A percentile compares a stretch with the other conserved stretches of the same genome.
These are phyloP conservation scores for Wickerhamomyces alni DNA, from an alignment of 805 yeast species.

Conservation along the genomic window DNA sequence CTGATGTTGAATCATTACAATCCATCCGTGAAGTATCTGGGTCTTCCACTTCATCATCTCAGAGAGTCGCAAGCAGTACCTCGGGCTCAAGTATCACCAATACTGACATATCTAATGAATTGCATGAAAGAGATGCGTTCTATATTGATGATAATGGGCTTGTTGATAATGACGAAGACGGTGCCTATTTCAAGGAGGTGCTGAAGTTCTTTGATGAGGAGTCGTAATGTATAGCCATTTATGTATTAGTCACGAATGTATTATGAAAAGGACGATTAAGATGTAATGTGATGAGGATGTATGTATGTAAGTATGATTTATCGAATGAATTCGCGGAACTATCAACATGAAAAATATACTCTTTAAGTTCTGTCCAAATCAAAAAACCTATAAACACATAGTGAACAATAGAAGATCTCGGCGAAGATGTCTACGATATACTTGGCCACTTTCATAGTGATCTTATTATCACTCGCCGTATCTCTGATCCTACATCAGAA, in stretches of 20 bases:
- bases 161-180: slow-evolving; percentile 14
- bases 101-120: slow-evolving; percentile 3
- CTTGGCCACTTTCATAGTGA: not conserved
- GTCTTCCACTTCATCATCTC: not conserved
- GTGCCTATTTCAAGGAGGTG: slow-evolving; percentile 22
- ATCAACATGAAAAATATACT: not conserved
- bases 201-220: slow-evolving; percentile 32
- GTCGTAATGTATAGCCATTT: not conserved
- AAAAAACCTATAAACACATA: not conserved
- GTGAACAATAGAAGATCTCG: no score
- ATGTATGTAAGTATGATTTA: no score
- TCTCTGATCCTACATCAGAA: slow-evolving; percentile 12
- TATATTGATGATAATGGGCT: not conserved
- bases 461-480: slow-evolving; percentile 2
- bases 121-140: no score
- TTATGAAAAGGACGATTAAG: no score
- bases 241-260: no score
- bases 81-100: slow-evolving; percentile 26
- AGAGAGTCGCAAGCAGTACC: slow-evolving; percentile 5
- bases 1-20: slow-evolving; percentile 32
- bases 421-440: not conserved
- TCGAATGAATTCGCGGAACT: not conserved
- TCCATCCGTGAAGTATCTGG: not conserved
- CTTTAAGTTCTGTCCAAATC: not conserved
- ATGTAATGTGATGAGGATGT: no score